Conservation (phyloP, 2,329 filamentous ascomycete genomes). For the Cadophora sp. region DNA sequence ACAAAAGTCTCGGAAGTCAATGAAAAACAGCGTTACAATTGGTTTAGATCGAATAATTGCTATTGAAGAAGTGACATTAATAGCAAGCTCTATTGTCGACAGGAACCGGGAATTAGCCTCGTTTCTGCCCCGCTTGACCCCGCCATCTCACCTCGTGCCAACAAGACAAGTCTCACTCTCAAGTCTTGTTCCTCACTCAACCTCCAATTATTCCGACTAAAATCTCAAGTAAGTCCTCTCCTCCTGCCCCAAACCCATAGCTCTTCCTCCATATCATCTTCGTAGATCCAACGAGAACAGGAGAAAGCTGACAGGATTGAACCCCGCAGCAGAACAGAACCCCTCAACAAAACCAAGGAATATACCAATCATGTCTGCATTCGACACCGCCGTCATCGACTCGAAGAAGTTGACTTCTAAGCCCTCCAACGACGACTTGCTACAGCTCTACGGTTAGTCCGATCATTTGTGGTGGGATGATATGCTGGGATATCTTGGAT, state of each 20-base stretch:
- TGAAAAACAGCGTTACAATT: too few species aligned
- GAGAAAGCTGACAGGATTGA: neutral
- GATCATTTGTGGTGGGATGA: neutral
- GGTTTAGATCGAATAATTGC: too few species aligned
- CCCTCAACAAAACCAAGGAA: conserved; percentile 19
- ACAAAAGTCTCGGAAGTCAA: too few species aligned
- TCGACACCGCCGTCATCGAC: conserved; percentile 64
- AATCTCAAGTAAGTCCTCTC: neutral
- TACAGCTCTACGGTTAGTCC: conserved; percentile 48
- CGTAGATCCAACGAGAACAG: neutral
- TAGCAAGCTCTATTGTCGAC: neutral
- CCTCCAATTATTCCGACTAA: neutral
- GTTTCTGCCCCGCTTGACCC: conserved; percentile 8
- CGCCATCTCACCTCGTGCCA: conserved; percentile 12
- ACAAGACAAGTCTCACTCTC: neutral
- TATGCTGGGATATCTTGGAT: neutral
- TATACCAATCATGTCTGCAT: conserved; percentile 44
- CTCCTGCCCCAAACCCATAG: neutral
- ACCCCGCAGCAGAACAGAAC: neutral
- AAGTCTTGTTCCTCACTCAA: neutral
- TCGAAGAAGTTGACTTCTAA: conserved; percentile 72
- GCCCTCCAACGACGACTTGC: conserved; percentile 68
- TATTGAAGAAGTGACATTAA: too few species aligned
- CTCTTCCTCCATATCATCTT: neutral
- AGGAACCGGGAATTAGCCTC: neutral